A percentile compares a stretch with the other conserved stretches of the same genome.
Evolutionary conservation across 75 land plant species (phyloP).

Genomic region (Ceratopteris richardii): DNA sequence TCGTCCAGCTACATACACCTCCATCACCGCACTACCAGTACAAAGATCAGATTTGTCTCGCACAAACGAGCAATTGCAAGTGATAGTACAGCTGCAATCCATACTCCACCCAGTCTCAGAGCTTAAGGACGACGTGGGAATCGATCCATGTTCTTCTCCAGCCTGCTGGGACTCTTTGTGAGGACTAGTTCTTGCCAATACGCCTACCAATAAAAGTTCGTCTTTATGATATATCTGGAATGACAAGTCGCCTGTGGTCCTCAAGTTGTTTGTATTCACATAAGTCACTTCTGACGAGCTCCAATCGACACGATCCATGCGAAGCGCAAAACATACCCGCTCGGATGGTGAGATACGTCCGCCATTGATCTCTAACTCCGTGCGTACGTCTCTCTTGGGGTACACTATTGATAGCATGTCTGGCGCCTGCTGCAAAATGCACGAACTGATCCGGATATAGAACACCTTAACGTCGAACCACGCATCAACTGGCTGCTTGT

Average conservation of each 20-base stretch:
- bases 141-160: too few species aligned
- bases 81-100: constrained; percentile 39
- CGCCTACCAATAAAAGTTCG: constrained; percentile 49
- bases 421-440: constrained; percentile 21
- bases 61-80: constrained; percentile 16
- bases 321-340: constrained; percentile 35
- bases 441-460: constrained; percentile 54
- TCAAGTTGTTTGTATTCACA: constrained; percentile 57
- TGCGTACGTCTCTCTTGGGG: constrained; percentile 42
- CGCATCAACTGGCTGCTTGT: neutral
- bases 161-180: too few species aligned
- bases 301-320: constrained; percentile 56
- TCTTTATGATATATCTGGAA: constrained; percentile 53
- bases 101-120: constrained; percentile 36
- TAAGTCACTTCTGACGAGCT: constrained; percentile 58
- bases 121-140: constrained; percentile 3
- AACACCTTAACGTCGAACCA: constrained; percentile 69
- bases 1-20: constrained; percentile 22
- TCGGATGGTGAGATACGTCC: constrained; percentile 58
- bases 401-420: constrained; percentile 39
- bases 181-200: constrained; percentile 26
- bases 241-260: constrained; percentile 36
- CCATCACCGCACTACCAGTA: constrained; percentile 23
- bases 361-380: constrained; percentile 70
- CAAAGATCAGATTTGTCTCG: constrained; percentile 6